Percentiles rank a stretch among this genome's conserved stretches.
These are phyloP conservation scores for Daldinia sp. DNA, from an alignment of 2,329 filamentous ascomycete genomes.

Conservation along the genomic window DNA sequence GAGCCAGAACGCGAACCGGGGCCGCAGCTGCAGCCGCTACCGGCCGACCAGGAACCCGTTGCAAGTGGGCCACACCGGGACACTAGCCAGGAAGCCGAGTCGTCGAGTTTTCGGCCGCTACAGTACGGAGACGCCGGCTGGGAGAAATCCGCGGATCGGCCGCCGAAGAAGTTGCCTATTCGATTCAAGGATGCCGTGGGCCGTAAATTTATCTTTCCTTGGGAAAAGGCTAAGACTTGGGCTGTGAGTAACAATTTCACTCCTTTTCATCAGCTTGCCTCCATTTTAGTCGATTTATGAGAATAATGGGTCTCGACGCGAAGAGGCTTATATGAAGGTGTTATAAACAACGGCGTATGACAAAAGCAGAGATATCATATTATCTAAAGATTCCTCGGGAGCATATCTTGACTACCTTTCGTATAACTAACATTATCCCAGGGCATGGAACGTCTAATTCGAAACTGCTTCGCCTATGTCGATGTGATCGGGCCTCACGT, in stretches of 20 bases:
- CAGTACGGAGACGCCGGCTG: conserved; percentile 38
- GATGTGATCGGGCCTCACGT: conserved; percentile 63
- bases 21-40: neutral
- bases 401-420: neutral
- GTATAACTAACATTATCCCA: conserved; percentile 31
- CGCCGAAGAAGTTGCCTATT: conserved; percentile 58
- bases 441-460: conserved; percentile 57
- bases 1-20: conserved; percentile 9
- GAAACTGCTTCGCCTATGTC: conserved; percentile 63
- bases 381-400: neutral
- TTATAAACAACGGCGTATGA: neutral
- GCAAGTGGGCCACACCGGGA: conserved; percentile 1
- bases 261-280: neutral
- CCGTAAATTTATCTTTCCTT: conserved; percentile 72
- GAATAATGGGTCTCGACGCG: neutral
- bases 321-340: neutral
- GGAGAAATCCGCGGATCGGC: conserved; percentile 40
- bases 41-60: neutral
- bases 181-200: conserved; percentile 73
- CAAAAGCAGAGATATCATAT: neutral
- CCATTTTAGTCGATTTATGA: neutral
- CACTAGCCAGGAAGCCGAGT: conserved; percentile 1
- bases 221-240: conserved; percentile 70
- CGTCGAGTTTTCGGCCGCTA: conserved; percentile 30
- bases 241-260: conserved; percentile 52